A percentile compares a stretch with the other conserved stretches of the same genome.
phyloP scores from a whole-genome alignment of 164 flowering plant species.

The Annona squamosa region DNA sequence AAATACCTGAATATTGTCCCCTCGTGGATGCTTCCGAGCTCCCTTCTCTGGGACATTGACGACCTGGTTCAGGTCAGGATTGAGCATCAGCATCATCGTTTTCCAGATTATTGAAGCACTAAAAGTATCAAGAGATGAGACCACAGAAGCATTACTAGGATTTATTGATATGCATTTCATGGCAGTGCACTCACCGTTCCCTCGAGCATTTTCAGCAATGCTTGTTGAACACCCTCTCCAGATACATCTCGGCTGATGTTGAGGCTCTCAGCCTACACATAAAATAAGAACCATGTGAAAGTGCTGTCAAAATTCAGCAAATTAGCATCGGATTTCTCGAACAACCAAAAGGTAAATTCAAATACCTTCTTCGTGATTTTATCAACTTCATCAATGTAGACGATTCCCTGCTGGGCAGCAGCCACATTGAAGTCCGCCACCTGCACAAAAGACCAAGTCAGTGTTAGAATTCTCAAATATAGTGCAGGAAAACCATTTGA shows the following conservation, averaged over 20 bases:
- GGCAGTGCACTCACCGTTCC: conserved; percentile 69
- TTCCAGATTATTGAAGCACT: not conserved
- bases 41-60: conserved; percentile 98
- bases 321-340: not conserved
- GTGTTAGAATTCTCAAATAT: not conserved
- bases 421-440: conserved; percentile 87
- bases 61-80: conserved; percentile 33
- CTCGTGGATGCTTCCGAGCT: conserved; percentile 91
- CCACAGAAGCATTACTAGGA: not conserved
- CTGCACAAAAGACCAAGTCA: conserved; percentile 23
- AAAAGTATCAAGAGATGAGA: not conserved
- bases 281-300: not conserved
- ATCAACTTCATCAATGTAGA: conserved; percentile 98
- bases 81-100: not conserved
- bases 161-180: not conserved
- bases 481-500: not conserved
- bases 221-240: conserved; percentile 98
- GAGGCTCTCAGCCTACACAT: conserved; percentile 78
- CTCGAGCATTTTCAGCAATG: conserved; percentile 91
- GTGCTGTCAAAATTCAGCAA: not conserved
- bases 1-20: conserved; percentile 91
- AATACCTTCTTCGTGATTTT: conserved; percentile 91
- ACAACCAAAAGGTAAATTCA: not conserved
- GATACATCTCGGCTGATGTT: conserved; percentile 94
- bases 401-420: conserved; percentile 97